Conservation (phyloP, 352 stramenopile genomes). For the Elongisporangium senticosum region DNA sequence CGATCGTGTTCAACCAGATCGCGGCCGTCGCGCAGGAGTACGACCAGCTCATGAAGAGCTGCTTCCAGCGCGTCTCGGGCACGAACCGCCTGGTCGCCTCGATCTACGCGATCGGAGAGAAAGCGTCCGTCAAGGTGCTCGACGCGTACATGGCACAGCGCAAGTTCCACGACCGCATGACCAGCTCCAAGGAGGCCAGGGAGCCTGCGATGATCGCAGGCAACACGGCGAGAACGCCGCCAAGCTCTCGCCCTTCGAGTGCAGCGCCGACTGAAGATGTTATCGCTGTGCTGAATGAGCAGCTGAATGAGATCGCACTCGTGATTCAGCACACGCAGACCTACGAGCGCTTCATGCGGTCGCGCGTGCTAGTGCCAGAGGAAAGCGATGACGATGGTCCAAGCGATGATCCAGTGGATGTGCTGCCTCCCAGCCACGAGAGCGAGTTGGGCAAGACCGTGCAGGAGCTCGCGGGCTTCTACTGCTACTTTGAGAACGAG, state of each 20-base stretch:
- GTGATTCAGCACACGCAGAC: constrained; percentile 87
- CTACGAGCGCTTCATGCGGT: constrained; percentile 85
- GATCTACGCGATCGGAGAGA: constrained; percentile 62
- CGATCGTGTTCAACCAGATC: constrained; percentile 69
- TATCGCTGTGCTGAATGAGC: constrained; percentile 72
- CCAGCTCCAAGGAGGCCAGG: constrained; percentile 10
- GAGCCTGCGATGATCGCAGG: not conserved
- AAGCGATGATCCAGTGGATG: constrained; percentile 4
- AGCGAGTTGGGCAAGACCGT: constrained; percentile 78
- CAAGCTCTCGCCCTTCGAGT: not conserved
- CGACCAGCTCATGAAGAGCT: constrained; percentile 38
- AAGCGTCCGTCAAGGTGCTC: constrained; percentile 46
- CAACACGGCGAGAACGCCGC: not conserved
- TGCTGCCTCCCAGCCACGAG: constrained; percentile 54
- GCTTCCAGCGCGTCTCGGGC: constrained; percentile 49
- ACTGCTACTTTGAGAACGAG: constrained; percentile 85
- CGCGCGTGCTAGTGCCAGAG: constrained; percentile 27
- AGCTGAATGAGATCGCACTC: constrained; percentile 82
- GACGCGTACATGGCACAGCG: constrained; percentile 70
- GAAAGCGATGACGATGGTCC: constrained; percentile 5
- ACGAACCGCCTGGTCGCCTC: constrained; percentile 39
- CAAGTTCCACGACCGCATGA: constrained; percentile 64
- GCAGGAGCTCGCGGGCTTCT: constrained; percentile 80
- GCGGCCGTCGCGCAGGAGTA: constrained; percentile 64
- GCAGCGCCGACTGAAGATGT: constrained; percentile 33